A percentile compares a stretch with the other conserved stretches of the same genome.
phyloP scores from a whole-genome alignment of 257 asterid species.

The Solanum microdontum region DNA sequence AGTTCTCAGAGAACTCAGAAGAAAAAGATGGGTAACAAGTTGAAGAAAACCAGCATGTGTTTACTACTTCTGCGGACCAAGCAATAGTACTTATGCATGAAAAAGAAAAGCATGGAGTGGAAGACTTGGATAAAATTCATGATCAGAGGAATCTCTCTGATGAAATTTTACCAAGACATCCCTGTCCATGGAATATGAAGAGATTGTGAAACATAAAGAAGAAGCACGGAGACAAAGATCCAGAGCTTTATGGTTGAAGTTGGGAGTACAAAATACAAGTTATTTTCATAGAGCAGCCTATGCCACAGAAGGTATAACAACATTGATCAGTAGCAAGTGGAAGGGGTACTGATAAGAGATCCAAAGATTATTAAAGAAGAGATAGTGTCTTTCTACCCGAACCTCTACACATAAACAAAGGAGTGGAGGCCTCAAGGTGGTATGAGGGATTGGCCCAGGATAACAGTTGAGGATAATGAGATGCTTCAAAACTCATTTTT shows the following conservation, averaged over 20 bases:
- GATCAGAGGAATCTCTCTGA: background rate
- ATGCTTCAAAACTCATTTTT: background rate
- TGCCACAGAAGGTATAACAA: background rate
- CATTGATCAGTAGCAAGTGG: background rate
- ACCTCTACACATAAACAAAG: background rate
- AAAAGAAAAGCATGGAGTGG: background rate
- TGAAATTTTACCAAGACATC: background rate
- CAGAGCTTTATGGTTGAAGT: background rate
- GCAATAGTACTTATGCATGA: background rate
- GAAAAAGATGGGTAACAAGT: background rate
- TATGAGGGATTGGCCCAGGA: background rate
- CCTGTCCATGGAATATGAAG: background rate
- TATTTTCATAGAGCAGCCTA: background rate
- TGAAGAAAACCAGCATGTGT: background rate
- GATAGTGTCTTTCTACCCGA: background rate
- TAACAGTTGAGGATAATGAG: background rate
- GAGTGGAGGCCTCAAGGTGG: background rate
- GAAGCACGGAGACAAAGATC: background rate
- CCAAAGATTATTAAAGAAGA: background rate
- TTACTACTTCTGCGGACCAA: background rate
- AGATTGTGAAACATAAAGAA: background rate
- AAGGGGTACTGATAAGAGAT: background rate
- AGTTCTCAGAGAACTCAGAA: background rate
- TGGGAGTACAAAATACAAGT: background rate
- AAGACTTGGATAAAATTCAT: background rate